Percentiles rank a stretch among this genome's conserved stretches.
These are phyloP conservation scores for Chalciporus pseudorubinellus DNA, from an alignment of 768 basidiomycete genomes.

Conservation along the genomic window DNA sequence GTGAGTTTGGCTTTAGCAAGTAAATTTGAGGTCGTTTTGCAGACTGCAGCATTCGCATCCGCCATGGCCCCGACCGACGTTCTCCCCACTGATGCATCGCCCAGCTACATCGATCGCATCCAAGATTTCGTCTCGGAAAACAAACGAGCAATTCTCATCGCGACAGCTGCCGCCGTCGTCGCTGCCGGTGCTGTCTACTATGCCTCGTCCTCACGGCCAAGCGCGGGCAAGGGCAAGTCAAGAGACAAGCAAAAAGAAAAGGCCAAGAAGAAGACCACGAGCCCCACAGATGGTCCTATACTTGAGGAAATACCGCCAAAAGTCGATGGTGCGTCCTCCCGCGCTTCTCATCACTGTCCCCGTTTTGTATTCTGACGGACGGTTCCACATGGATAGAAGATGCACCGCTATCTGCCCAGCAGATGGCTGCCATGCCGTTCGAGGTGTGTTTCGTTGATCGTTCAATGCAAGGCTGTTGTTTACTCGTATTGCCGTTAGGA, in stretches of 20 bases:
- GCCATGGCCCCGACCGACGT: slow-evolving; percentile 23
- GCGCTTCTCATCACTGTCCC: background rate
- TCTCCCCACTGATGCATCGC: background rate
- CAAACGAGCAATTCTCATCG: slow-evolving; percentile 70
- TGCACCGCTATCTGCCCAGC: slow-evolving; percentile 45
- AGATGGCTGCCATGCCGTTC: slow-evolving; percentile 54
- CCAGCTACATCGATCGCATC: slow-evolving; percentile 56
- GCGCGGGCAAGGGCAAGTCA: slow-evolving; percentile 45
- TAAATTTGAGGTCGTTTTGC: slow-evolving; percentile 9
- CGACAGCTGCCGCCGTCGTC: slow-evolving; percentile 66
- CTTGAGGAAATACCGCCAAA: slow-evolving; percentile 69
- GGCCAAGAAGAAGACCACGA: slow-evolving; percentile 52
- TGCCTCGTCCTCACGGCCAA: slow-evolving; percentile 43
- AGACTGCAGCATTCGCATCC: background rate
- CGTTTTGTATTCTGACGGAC: slow-evolving; percentile 8
- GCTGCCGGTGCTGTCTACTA: slow-evolving; percentile 77
- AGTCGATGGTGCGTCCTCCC: slow-evolving; percentile 30
- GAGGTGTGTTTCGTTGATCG: slow-evolving; percentile 43
- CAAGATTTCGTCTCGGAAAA: slow-evolving; percentile 73
- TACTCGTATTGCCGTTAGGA: slow-evolving; percentile 44
- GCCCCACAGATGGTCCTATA: slow-evolving; percentile 68
- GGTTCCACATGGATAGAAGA: slow-evolving; percentile 35
- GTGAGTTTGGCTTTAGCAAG: background rate
- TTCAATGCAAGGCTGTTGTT: background rate
- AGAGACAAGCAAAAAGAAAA: slow-evolving; percentile 47